Base-by-base conservation (phyloP, 176 grass and related monocot genomes). In the Otatea glauca region DNA sequence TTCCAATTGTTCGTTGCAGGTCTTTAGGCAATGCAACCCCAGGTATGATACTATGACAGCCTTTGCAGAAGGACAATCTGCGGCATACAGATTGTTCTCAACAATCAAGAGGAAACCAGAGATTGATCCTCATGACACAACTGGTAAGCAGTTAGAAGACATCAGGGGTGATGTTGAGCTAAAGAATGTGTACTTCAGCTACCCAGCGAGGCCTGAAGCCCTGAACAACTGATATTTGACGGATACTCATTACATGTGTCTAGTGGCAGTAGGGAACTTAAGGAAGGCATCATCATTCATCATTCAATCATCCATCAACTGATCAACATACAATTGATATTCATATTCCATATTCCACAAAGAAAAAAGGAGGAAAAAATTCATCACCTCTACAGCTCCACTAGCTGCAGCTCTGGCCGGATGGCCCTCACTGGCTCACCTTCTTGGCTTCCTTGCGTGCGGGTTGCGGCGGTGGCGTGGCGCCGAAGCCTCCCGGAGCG, bases 11-110 rank as follows among this genome's bases (percentile, higher is more conserved):
- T 43, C 63, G 38, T 65, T 27, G 59, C 73, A 97, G 95, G 88
- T 94, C 95, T 41, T 91, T 97, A 77, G 95, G 95, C 15, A 89
- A 83, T 38, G 92, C 95, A 65, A 83, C 92, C 29, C 94, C 94
- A 5, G 92, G 94, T 77, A 74, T 91, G 74, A 58, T 84, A 75
- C 92, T 77, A 74, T 91, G 74, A 59, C 86, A 75, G 90, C 92
- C 59, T 97, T 97, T 86, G 88, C 95, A 77, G 90, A 72, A 83
- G 95, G 95, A 87, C 88, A 89, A 87, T 69, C 92, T 58, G 92
- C 95, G 49, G 94, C 92, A 72, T 92, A 89, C 68, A 88, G 87
- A 84, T 84, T 97, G 84, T 97, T 97, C 84, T 56, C 76, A 62
- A 92, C 86, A 50, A 94, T 97, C 65, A 88, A 82, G 51, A 92